Evolutionary conservation across 768 basidiomycete species (phyloP).

Genomic region (Pleurotus cornucopiae): DNA sequence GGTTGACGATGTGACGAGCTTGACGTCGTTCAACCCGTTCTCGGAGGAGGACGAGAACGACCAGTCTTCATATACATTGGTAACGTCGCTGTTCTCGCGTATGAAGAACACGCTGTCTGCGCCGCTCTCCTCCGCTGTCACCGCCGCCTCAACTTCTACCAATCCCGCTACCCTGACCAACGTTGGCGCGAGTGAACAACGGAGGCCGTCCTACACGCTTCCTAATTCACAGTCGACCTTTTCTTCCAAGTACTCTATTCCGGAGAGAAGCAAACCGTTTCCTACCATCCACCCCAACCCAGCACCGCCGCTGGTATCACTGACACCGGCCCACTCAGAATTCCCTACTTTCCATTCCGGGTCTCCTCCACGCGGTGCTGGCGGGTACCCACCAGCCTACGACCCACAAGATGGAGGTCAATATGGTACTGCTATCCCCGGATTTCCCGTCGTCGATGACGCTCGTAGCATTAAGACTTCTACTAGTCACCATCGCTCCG

Average conservation of each 20-base stretch:
- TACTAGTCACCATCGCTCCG: constrained; percentile 65
- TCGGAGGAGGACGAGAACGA: constrained; percentile 92
- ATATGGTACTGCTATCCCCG: constrained; percentile 74
- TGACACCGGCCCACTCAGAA: constrained; percentile 83
- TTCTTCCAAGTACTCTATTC: constrained; percentile 39
- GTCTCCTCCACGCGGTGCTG: constrained; percentile 48
- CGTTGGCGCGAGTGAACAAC: constrained; percentile 37
- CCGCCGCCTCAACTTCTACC: constrained; percentile 31
- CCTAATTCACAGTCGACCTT: constrained; percentile 45
- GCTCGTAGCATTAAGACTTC: constrained; percentile 80
- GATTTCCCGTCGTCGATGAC: constrained; percentile 90
- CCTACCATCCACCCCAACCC: constrained; percentile 48
- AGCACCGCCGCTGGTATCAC: constrained; percentile 80
- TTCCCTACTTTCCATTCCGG: constrained; percentile 66
- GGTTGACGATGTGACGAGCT: constrained; percentile 56
- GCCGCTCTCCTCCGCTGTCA: constrained; percentile 54
- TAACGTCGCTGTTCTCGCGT: constrained; percentile 75
- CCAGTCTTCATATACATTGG: constrained; percentile 80
- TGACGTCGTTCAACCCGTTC: constrained; percentile 90
- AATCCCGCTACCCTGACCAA: constrained; percentile 26
- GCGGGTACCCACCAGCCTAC: constrained; percentile 46
- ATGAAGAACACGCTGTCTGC: constrained; percentile 77
- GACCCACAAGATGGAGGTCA: constrained; percentile 53
- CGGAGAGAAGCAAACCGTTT: constrained; percentile 60
- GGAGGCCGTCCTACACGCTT: constrained; percentile 52